Evolutionary conservation across 495 filamentous ascomycete species (phyloP).

Genomic region (Cenococcum geophilum): DNA sequence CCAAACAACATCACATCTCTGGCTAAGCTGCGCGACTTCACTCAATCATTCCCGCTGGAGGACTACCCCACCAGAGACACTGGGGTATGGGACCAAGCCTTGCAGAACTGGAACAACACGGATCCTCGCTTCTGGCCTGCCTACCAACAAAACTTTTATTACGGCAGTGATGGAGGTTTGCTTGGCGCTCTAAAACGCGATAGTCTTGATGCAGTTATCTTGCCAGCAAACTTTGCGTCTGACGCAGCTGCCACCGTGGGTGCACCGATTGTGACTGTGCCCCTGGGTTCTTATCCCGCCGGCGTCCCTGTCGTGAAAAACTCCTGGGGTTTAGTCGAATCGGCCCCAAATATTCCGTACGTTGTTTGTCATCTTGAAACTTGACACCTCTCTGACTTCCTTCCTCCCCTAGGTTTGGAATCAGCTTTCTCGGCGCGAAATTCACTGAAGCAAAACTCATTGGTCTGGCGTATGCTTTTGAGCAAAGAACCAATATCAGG

Average conservation of each 20-base stretch:
- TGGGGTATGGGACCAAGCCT: slow-evolving; percentile 42
- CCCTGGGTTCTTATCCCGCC: slow-evolving; percentile 48
- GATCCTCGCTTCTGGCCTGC: slow-evolving; percentile 35
- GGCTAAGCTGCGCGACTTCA: slow-evolving; percentile 42
- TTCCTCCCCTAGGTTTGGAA: too few relatives aligned
- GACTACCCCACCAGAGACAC: slow-evolving; percentile 49
- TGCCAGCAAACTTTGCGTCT: slow-evolving; percentile 45
- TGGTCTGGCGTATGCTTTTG: slow-evolving; percentile 62
- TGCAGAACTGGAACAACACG: slow-evolving; percentile 39
- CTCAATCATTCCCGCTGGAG: slow-evolving; percentile 42
- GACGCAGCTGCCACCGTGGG: slow-evolving; percentile 47
- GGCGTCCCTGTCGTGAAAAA: slow-evolving; percentile 43
- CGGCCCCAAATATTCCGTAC: slow-evolving; percentile 50
- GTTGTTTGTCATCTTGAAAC: too few relatives aligned
- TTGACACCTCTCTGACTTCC: too few relatives aligned
- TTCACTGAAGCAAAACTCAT: slow-evolving; percentile 54
- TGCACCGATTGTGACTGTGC: slow-evolving; percentile 48
- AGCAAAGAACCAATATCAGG: slow-evolving; percentile 55
- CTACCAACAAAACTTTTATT: slow-evolving; percentile 40
- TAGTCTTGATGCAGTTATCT: slow-evolving; percentile 48
- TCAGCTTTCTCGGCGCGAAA: slow-evolving; percentile 52
- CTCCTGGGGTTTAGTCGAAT: slow-evolving; percentile 39
- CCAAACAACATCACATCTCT: slow-evolving; percentile 38
- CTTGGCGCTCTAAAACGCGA: slow-evolving; percentile 45
- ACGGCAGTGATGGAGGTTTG: slow-evolving; percentile 46